phyloP scores from a whole-genome alignment of 352 stramenopile genomes.

The Phytophthora sojae region DNA sequence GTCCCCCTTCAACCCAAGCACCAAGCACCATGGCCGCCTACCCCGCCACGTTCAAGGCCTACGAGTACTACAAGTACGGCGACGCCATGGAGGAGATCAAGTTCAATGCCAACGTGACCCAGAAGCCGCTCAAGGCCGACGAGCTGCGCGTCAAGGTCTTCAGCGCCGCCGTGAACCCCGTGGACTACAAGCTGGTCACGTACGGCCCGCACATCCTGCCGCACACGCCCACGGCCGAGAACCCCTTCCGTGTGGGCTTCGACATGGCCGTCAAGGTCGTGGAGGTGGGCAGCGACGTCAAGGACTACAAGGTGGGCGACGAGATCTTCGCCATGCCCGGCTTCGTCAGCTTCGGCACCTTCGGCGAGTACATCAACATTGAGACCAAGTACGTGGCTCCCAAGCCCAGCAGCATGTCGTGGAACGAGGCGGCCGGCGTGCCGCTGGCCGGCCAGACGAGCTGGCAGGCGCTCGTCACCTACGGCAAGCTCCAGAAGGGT shows the following conservation, averaged over 20 bases:
- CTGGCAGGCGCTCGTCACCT: no score
- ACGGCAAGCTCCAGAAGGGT: constrained; percentile 39
- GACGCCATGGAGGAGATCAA: constrained; percentile 27
- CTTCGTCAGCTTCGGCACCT: constrained; percentile 7
- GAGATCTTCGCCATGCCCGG: constrained; percentile 40
- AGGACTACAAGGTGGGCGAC: constrained; percentile 38
- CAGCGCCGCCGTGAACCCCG: constrained; percentile 40
- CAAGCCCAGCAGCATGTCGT: constrained; percentile 53
- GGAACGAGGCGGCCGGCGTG: constrained; percentile 43
- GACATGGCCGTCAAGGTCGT: constrained; percentile 38
- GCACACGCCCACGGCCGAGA: constrained; percentile 9
- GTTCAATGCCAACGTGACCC: constrained; percentile 19
- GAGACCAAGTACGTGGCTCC: constrained; percentile 29
- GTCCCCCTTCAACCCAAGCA: not conserved
- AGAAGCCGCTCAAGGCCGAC: constrained; percentile 16
- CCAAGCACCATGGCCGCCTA: constrained; percentile 15
- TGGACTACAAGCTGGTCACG: constrained; percentile 38
- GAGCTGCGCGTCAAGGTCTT: constrained; percentile 36
- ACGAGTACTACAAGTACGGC: constrained; percentile 20
- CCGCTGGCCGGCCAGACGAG: no score
- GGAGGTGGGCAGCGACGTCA: constrained; percentile 40
- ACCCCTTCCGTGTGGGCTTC: constrained; percentile 28
- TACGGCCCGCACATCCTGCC: constrained; percentile 23
- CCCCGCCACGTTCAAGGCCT: constrained; percentile 34
- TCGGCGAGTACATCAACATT: constrained; percentile 46